A percentile compares a stretch with the other conserved stretches of the same genome.
Evolutionary conservation across 2,329 filamentous ascomycete genomes (phyloP).

Genomic region (Nemania bipapillata): DNA sequence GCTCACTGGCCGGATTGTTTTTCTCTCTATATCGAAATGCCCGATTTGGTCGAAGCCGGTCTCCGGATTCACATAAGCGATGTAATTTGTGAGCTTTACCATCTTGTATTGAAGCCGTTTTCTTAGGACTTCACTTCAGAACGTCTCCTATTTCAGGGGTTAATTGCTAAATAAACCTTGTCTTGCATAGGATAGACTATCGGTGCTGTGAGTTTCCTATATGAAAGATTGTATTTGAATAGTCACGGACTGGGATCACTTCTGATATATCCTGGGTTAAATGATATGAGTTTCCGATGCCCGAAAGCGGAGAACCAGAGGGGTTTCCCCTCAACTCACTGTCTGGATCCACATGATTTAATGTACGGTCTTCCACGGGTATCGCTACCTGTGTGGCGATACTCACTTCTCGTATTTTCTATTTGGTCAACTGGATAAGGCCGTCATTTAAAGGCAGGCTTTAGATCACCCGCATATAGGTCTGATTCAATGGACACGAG

Average conservation of each 20-base stretch:
- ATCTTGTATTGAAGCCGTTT: slow-evolving; percentile 1
- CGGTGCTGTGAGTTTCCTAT: neutral
- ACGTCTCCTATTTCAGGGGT: neutral
- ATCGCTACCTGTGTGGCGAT: neutral
- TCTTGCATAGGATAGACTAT: neutral
- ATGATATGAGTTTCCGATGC: slow-evolving; percentile 16
- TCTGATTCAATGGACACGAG: neutral
- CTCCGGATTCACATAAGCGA: slow-evolving; percentile 29
- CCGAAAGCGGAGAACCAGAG: slow-evolving; percentile 25
- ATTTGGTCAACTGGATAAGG: neutral
- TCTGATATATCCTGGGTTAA: neutral
- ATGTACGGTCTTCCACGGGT: neutral
- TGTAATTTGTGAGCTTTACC: slow-evolving; percentile 34
- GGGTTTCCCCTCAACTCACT: slow-evolving; percentile 8
- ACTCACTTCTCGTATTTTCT: neutral
- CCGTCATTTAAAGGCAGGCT: neutral
- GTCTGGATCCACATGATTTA: slow-evolving; percentile 13
- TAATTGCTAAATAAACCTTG: neutral
- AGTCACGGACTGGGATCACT: neutral
- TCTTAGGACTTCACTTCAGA: neutral
- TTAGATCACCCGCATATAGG: neutral
- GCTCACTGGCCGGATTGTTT: slow-evolving; percentile 31
- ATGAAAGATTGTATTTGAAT: neutral
- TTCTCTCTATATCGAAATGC: slow-evolving; percentile 19
- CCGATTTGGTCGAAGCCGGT: slow-evolving; percentile 29